A percentile compares a stretch with the other conserved stretches of the same genome.
Conservation (phyloP, 2,329 filamentous ascomycete species). For the Arachnomyces sp. region DNA sequence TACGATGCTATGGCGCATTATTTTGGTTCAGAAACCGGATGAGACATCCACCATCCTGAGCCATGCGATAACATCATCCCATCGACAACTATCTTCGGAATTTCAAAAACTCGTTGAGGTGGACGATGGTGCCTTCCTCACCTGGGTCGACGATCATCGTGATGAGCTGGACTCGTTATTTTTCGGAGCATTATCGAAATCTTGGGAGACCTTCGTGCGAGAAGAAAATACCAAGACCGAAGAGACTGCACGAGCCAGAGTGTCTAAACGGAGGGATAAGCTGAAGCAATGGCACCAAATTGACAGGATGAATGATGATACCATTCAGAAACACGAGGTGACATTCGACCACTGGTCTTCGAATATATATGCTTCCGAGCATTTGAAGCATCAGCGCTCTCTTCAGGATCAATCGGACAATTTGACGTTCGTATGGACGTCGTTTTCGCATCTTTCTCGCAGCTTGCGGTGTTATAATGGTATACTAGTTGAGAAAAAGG, state of each 20-base stretch:
- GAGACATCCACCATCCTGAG: slow-evolving; percentile 69
- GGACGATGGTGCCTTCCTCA: slow-evolving; percentile 79
- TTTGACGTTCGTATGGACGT: slow-evolving; percentile 64
- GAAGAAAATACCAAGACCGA: slow-evolving; percentile 73
- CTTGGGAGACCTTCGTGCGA: slow-evolving; percentile 82
- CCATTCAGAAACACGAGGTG: slow-evolving; percentile 73
- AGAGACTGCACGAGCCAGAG: slow-evolving; percentile 62
- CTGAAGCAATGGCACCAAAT: slow-evolving; percentile 73
- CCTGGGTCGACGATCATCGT: slow-evolving; percentile 80
- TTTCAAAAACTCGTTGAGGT: slow-evolving; percentile 80
- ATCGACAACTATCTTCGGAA: slow-evolving; percentile 62
- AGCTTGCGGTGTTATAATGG: slow-evolving; percentile 73
- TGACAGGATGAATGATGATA: slow-evolving; percentile 59
- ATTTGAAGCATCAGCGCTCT: slow-evolving; percentile 81
- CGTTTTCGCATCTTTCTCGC: slow-evolving; percentile 70
- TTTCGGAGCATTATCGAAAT: slow-evolving; percentile 68
- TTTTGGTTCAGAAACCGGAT: slow-evolving; percentile 85
- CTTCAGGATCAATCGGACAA: slow-evolving; percentile 93
- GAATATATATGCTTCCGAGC: slow-evolving; percentile 88
- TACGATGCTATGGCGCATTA: slow-evolving; percentile 80
- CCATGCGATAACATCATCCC: slow-evolving; percentile 62
- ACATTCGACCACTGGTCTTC: slow-evolving; percentile 88
- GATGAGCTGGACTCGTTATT: slow-evolving; percentile 74
- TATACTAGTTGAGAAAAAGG: slow-evolving; percentile 60
- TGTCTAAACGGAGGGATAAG: slow-evolving; percentile 71